These are phyloP conservation scores for Kurtzmaniella natalensis DNA, from an alignment of 1,139 yeast species.

Conservation along the genomic window DNA sequence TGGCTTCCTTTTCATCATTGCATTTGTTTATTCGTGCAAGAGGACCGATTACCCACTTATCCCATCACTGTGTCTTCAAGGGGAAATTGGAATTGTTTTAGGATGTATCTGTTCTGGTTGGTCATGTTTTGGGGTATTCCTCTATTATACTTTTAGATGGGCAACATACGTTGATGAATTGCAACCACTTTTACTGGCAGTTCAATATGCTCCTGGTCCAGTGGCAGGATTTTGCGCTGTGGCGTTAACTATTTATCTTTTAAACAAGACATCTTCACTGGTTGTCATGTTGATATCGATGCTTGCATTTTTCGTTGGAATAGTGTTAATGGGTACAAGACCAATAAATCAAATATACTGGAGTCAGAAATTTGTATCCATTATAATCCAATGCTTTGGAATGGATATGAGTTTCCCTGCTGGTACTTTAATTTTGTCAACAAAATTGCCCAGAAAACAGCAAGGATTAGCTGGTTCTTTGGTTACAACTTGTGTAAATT, in stretches of 20 bases:
- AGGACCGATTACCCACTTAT: conserved; percentile 40
- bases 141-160: conserved; percentile 41
- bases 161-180: conserved; percentile 24
- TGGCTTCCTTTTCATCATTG: conserved; percentile 34
- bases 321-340: conserved; percentile 39
- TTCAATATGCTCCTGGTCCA: conserved; percentile 35
- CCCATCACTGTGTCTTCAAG: conserved; percentile 37
- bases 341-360: conserved; percentile 48
- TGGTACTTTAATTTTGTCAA: conserved; percentile 48
- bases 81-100: conserved; percentile 42
- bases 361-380: conserved; percentile 49
- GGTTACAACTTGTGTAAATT: conserved; percentile 57
- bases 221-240: conserved; percentile 47
- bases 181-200: conserved; percentile 34
- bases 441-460: conserved; percentile 46
- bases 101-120: conserved; percentile 54
- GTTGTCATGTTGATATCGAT: conserved; percentile 43
- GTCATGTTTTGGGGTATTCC: conserved; percentile 60
- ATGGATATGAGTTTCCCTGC: conserved; percentile 70
- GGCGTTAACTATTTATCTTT: conserved; percentile 32
- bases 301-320: conserved; percentile 39
- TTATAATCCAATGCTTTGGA: conserved; percentile 48
- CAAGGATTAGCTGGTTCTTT: conserved; percentile 68
- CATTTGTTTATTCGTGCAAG: conserved; percentile 33
- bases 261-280: conserved; percentile 36